These are phyloP conservation scores for Trypanosoma lewisi DNA, from an alignment of 208 protist genomes.

Conservation along the genomic window DNA sequence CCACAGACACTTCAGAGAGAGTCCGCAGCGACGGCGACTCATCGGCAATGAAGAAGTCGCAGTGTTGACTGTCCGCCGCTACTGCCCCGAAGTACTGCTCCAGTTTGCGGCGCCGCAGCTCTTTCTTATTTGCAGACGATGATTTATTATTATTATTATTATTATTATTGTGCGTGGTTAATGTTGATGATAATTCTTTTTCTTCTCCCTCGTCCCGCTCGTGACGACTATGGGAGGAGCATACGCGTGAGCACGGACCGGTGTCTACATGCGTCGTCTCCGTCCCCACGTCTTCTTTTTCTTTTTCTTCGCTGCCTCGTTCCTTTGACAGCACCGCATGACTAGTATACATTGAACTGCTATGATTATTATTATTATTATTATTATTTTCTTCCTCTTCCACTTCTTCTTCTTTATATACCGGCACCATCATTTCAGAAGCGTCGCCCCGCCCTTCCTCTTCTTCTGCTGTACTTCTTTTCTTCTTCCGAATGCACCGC, in stretches of 20 bases:
- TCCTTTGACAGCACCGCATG: not conserved
- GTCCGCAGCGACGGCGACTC: conserved; percentile 7
- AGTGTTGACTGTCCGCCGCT: conserved; percentile 14
- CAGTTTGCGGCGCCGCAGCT: not conserved
- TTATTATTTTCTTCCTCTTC: not conserved
- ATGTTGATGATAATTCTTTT: not conserved
- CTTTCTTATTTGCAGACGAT: not conserved
- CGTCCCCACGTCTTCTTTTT: not conserved
- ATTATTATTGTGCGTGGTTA: not conserved
- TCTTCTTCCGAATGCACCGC: conserved; percentile 17
- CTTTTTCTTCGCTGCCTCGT: not conserved
- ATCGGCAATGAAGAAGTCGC: conserved; percentile 26
- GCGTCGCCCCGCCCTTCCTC: not conserved
- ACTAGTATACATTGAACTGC: no score
- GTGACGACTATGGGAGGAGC: no score
- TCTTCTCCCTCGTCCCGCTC: no score
- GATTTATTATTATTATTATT: no score
- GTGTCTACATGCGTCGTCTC: not conserved
- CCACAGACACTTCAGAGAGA: not conserved
- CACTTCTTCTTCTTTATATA: conserved; percentile 18
- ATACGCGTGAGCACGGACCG: no score
- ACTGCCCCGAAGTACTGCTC: conserved; percentile 24
- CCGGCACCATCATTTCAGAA: conserved; percentile 17
- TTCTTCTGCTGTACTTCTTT: not conserved
- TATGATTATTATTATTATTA: not conserved